Evolutionary conservation across 129 eudicot species (phyloP).

Genomic region (Artemisia argyi): DNA sequence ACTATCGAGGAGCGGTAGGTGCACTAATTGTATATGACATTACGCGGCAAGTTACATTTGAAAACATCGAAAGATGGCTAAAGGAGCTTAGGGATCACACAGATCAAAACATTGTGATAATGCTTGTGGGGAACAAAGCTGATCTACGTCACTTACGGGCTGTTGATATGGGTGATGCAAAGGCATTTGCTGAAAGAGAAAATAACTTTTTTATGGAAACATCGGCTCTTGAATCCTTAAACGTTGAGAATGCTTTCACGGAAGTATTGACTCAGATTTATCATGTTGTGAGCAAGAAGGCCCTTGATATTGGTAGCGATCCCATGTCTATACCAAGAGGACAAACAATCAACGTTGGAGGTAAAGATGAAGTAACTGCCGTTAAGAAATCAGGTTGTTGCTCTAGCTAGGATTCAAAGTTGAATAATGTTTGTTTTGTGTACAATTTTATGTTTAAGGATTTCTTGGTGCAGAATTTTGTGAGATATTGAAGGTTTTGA

Average conservation of each 20-base stretch:
- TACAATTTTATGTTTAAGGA: constrained; percentile 11
- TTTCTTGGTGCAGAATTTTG: constrained; percentile 9
- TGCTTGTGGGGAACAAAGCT: constrained; percentile 88
- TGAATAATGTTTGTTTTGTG: constrained; percentile 16
- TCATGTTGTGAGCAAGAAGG: constrained; percentile 68
- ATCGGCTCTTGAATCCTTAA: constrained; percentile 73
- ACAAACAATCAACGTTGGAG: constrained; percentile 64
- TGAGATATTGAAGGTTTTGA: constrained; percentile 1
- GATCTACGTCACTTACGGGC: constrained; percentile 74
- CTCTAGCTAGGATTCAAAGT: constrained; percentile 36
- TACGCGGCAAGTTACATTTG: constrained; percentile 66
- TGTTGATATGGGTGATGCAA: constrained; percentile 54
- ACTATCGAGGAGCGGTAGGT: constrained; percentile 83
- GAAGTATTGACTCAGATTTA: constrained; percentile 74
- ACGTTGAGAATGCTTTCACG: constrained; percentile 73
- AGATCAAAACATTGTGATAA: constrained; percentile 67
- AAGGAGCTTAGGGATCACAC: constrained; percentile 81
- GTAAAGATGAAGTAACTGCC: constrained; percentile 72
- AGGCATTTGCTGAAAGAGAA: constrained; percentile 61
- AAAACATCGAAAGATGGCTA: constrained; percentile 73
- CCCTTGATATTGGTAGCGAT: constrained; percentile 64
- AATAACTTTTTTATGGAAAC: constrained; percentile 73
- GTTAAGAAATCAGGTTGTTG: constrained; percentile 73
- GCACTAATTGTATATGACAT: constrained; percentile 77
- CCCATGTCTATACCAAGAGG: constrained; percentile 64